Evolutionary conservation across 768 basidiomycete genomes (phyloP).

Genomic region (Agrocybe chaxingu): DNA sequence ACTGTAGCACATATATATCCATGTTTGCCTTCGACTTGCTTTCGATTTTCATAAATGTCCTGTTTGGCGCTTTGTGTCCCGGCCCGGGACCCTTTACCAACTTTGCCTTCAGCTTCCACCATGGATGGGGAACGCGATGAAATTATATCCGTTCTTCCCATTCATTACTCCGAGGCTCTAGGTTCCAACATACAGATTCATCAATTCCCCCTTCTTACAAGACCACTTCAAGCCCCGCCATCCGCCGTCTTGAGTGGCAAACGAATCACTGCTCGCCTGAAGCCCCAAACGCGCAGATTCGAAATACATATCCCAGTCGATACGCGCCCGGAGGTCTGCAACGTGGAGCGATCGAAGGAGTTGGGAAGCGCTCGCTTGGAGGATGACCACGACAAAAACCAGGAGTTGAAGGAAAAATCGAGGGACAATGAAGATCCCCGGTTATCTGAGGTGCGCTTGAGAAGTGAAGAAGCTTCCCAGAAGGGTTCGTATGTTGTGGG

Average conservation of each 20-base stretch:
- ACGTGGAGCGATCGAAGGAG: slow-evolving; percentile 61
- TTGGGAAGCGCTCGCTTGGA: slow-evolving; percentile 64
- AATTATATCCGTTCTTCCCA: slow-evolving; percentile 64
- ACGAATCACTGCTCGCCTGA: slow-evolving; percentile 70
- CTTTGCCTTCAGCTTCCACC: slow-evolving; percentile 4
- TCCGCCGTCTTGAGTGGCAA: slow-evolving; percentile 73
- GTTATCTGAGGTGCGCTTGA: slow-evolving; percentile 66
- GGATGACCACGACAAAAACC: slow-evolving; percentile 79
- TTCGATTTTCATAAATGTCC: background rate
- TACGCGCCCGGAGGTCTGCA: slow-evolving; percentile 78
- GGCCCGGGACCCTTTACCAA: background rate
- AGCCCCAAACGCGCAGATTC: slow-evolving; percentile 55
- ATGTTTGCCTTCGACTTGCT: too few species aligned
- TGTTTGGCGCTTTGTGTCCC: background rate
- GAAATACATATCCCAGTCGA: slow-evolving; percentile 86
- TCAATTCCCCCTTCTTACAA: slow-evolving; percentile 75
- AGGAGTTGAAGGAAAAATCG: slow-evolving; percentile 43
- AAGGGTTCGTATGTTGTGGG: slow-evolving; percentile 74
- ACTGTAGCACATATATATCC: too few species aligned
- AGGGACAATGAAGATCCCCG: slow-evolving; percentile 56
- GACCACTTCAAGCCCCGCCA: slow-evolving; percentile 74
- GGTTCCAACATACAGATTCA: slow-evolving; percentile 69
- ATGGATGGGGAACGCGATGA: slow-evolving; percentile 50
- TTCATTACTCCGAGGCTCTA: slow-evolving; percentile 65
- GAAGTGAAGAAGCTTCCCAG: slow-evolving; percentile 68